These are phyloP conservation scores for Ceratocystis ficicola DNA, from an alignment of 2,329 filamentous ascomycete genomes.

Conservation along the genomic window DNA sequence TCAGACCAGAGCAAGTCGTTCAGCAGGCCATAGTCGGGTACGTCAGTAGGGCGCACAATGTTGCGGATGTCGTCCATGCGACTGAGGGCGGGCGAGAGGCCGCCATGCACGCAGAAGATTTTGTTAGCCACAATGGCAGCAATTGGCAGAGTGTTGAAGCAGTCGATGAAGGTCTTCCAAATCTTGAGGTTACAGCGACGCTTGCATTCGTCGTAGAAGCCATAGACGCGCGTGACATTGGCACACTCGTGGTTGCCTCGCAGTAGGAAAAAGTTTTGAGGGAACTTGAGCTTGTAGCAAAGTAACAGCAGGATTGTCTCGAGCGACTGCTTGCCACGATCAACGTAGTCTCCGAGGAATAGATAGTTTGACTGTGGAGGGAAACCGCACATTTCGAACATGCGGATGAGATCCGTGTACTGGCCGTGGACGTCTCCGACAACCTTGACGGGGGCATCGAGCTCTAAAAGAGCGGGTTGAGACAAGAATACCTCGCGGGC, in stretches of 20 bases:
- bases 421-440: conserved; percentile 95
- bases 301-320: conserved; percentile 87
- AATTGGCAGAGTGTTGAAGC: conserved; percentile 90
- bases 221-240: conserved; percentile 89
- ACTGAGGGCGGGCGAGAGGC: conserved; percentile 76
- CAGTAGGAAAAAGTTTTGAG: conserved; percentile 92
- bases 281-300: conserved; percentile 95
- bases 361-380: conserved; percentile 85
- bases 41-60: conserved; percentile 89
- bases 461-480: conserved; percentile 81
- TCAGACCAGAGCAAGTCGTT: conserved; percentile 97
- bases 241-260: conserved; percentile 95
- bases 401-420: conserved; percentile 87
- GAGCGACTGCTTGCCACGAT: conserved; percentile 87
- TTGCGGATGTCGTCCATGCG: conserved; percentile 98
- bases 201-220: conserved; percentile 98
- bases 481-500: conserved; percentile 81
- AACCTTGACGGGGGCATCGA: conserved; percentile 92
- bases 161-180: conserved; percentile 96
- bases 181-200: conserved; percentile 90
- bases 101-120: conserved; percentile 95
- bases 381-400: conserved; percentile 98
- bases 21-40: conserved; percentile 88
- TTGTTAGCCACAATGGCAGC: conserved; percentile 94
- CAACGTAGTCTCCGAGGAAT: conserved; percentile 92